Evolutionary conservation across 108 stramenopile species (phyloP).

Genomic region (Nannochloropsis granulata): DNA sequence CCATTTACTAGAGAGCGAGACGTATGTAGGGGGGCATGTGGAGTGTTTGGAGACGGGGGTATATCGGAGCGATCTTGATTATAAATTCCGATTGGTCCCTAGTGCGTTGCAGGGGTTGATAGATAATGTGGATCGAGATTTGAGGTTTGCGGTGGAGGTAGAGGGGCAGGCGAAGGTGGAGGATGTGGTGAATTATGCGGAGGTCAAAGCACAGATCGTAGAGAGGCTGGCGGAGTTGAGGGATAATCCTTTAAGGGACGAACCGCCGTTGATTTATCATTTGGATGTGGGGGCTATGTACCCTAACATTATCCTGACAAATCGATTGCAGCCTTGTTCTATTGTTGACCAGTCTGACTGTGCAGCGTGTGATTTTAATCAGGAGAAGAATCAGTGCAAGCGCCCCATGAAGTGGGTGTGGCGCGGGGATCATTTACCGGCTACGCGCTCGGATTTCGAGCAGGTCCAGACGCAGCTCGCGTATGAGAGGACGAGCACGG

Average conservation of each 20-base stretch:
- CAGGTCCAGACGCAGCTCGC: neutral
- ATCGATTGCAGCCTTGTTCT: constrained; percentile 68
- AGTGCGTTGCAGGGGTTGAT: constrained; percentile 81
- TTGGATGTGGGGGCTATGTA: constrained; percentile 98
- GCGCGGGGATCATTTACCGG: constrained; percentile 50
- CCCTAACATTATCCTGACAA: constrained; percentile 98
- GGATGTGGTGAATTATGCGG: constrained; percentile 86
- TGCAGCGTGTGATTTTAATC: constrained; percentile 94
- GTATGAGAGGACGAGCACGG: neutral
- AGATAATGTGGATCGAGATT: constrained; percentile 87
- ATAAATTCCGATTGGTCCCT: constrained; percentile 80
- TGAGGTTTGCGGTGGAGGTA: constrained; percentile 88
- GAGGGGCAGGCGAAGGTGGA: constrained; percentile 74
- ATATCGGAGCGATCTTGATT: constrained; percentile 84
- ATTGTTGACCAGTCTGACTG: constrained; percentile 75
- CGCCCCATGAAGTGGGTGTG: constrained; percentile 94
- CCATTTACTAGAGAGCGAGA: constrained; percentile 81
- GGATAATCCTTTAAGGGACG: constrained; percentile 71
- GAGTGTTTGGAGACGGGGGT: constrained; percentile 98
- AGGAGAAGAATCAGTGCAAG: constrained; percentile 80
- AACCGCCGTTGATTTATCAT: constrained; percentile 88
- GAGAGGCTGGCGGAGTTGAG: constrained; percentile 80
- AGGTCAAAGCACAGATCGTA: constrained; percentile 68
- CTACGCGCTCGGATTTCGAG: neutral
- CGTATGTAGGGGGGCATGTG: constrained; percentile 97